Percentiles rank a stretch among this genome's conserved stretches.
Evolutionary conservation across 139 green algal species (phyloP).

Genomic region (Chlamydomonas incerta): DNA sequence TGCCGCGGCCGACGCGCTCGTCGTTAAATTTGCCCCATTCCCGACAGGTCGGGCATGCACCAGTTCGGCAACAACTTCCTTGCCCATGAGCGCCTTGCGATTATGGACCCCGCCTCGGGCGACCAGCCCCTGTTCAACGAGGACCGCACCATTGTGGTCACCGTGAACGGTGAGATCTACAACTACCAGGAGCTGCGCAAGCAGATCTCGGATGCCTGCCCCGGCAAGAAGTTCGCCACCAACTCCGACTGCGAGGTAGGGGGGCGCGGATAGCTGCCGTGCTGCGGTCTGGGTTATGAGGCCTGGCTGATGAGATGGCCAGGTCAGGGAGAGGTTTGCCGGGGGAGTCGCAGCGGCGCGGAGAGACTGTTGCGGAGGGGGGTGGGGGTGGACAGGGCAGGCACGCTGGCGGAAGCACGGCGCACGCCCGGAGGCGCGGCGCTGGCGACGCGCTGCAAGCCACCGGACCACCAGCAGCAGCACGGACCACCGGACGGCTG

Average conservation of each 20-base stretch:
- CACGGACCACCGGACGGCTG: too few relatives aligned
- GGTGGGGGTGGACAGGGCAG: too few relatives aligned
- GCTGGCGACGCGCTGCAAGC: too few relatives aligned
- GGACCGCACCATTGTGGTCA: slow-evolving; percentile 65
- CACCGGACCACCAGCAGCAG: too few relatives aligned
- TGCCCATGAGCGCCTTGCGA: slow-evolving; percentile 87
- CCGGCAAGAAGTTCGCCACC: slow-evolving; percentile 70
- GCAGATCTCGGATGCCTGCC: slow-evolving; percentile 69
- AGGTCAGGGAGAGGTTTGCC: background rate
- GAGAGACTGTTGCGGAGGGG: too few relatives aligned
- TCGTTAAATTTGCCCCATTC: too few relatives aligned
- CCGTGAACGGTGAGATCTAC: slow-evolving; percentile 93
- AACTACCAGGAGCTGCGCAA: slow-evolving; percentile 76
- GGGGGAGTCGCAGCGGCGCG: too few relatives aligned
- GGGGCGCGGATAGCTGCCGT: background rate
- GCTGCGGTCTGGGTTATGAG: background rate
- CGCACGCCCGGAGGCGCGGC: too few relatives aligned
- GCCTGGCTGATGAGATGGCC: background rate
- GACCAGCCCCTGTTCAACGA: slow-evolving; percentile 47
- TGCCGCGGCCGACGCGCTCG: too few relatives aligned
- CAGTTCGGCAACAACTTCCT: slow-evolving; percentile 79
- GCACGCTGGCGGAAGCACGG: too few relatives aligned
- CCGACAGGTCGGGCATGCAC: slow-evolving; percentile 67
- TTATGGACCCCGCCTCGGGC: slow-evolving; percentile 77
- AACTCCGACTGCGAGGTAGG: slow-evolving; percentile 83